These are phyloP conservation scores for Axilococcus clingmanii DNA, from an alignment of 139 green algal genomes.

Conservation along the genomic window DNA sequence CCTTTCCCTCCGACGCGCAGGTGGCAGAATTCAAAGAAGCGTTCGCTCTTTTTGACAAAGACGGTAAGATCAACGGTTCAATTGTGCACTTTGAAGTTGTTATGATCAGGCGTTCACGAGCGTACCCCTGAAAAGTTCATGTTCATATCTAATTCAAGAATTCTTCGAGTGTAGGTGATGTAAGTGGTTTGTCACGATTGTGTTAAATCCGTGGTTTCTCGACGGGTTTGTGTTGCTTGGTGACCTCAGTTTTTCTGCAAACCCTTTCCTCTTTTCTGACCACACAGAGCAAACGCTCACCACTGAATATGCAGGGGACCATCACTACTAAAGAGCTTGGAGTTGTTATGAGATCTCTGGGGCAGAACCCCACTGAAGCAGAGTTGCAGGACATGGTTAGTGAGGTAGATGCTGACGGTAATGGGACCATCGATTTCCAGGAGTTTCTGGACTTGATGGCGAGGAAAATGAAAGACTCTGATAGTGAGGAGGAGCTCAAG, in stretches of 20 bases:
- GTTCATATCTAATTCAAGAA: too few species aligned
- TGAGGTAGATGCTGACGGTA: slow-evolving; percentile 97
- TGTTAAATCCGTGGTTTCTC: too few species aligned
- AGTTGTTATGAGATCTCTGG: slow-evolving; percentile 97
- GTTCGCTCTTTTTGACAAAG: slow-evolving; percentile 67
- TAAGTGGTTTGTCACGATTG: too few species aligned
- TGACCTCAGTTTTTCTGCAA: too few species aligned
- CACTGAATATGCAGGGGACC: slow-evolving; percentile 63
- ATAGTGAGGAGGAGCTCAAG: slow-evolving; percentile 95
- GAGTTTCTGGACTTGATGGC: slow-evolving; percentile 99
- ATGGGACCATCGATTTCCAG: slow-evolving; percentile 98
- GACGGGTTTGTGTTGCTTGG: too few species aligned
- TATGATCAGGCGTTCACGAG: too few species aligned
- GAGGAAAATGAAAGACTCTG: slow-evolving; percentile 96
- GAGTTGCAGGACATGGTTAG: slow-evolving; percentile 99
- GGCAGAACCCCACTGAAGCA: slow-evolving; percentile 98
- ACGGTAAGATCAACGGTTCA: slow-evolving; percentile 36
- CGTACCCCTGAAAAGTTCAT: too few species aligned
- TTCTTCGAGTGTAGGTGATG: too few species aligned
- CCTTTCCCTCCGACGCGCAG: slow-evolving; percentile 31
- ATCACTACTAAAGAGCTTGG: slow-evolving; percentile 98
- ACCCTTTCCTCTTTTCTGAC: too few species aligned
- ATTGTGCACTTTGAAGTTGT: too few species aligned
- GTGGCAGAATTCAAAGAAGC: slow-evolving; percentile 75
- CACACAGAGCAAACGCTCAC: too few species aligned